Evolutionary conservation across 2,329 filamentous ascomycete genomes (phyloP), one percentile per base, ranked within the genome.

Genomic region (Phaeophleospora eucalypticola): DNA sequence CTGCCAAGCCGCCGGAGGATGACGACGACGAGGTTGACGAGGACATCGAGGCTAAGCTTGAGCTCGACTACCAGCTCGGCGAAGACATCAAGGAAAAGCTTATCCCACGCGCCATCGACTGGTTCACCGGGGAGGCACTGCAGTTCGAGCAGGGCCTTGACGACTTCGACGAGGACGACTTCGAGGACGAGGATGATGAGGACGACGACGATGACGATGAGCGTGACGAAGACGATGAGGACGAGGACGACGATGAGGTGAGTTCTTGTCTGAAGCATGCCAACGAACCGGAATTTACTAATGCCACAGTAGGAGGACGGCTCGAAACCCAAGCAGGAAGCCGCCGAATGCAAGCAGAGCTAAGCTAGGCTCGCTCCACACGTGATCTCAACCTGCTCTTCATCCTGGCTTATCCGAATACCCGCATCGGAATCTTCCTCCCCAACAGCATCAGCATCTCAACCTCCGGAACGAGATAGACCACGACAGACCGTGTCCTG

Each of bases 51-150:
- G 90, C 95, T 73, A 90, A 93, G 56, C 82, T 98, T 46, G 93
- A 98, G 76, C 84, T 98, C 43, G 93, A 98, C 74, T 98, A 97
- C 72, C 91, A 97, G 74, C 83, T 98, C 36, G 93, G 93, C 58
- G 93, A 98, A 77, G 93, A 98, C 67, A 96, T 98, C 75, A 98
- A 98, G 78, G 93, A 98, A 81, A 98, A 98, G 78, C 81, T 98
- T 57, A 98, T 98, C 60, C 93, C 93, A 56, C 89, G 91, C 60
- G 93, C 94, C 48, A 93, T 98, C 63, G 93, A 98, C 73, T 98
- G 93, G 93, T 98, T 98, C 71, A 98, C 93, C 43, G 93, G 93
- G 48, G 93, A 98, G 75, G 93, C 93, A 59, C 83, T 98, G 55
- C 90, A 93, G 61, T 98, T 89, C 62, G 93, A 98, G 78, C 91